Conservation (phyloP, 441 rosid genomes). For the Populus tomentosa region DNA sequence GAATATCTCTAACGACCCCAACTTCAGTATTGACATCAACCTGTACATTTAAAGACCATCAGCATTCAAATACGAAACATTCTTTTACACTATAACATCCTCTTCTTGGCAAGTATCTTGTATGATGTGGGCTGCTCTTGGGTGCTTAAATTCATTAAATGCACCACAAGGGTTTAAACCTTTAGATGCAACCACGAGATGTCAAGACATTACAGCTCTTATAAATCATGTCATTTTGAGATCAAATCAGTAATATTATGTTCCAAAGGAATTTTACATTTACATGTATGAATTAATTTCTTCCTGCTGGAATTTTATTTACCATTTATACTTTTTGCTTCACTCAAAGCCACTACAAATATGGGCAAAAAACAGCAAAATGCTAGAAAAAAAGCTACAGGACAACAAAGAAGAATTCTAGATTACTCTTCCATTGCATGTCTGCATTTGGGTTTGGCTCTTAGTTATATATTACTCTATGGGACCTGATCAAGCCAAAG, state of each 20-base stretch:
- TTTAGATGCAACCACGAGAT: background rate
- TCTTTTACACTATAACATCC: background rate
- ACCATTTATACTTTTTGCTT: background rate
- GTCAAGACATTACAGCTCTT: background rate
- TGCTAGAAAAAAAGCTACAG: background rate
- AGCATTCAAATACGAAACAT: conserved; percentile 10
- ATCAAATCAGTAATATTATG: background rate
- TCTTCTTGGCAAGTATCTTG: background rate
- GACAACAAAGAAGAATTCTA: background rate
- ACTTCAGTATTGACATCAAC: conserved; percentile 98
- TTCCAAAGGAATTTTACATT: background rate
- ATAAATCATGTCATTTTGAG: background rate
- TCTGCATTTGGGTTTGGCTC: background rate
- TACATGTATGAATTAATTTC: background rate
- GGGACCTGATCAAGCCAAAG: background rate
- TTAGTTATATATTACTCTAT: background rate
- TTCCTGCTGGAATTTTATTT: too few species aligned
- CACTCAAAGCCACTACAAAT: background rate
- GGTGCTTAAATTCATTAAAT: background rate
- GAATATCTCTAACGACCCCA: conserved; percentile 93
- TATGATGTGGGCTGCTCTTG: background rate
- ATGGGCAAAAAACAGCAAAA: background rate
- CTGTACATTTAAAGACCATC: conserved; percentile 34
- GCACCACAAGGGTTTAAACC: background rate
- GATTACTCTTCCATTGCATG: background rate